Conservation (phyloP, 2,329 filamentous ascomycete species). For the Diaporthe helianthi region DNA sequence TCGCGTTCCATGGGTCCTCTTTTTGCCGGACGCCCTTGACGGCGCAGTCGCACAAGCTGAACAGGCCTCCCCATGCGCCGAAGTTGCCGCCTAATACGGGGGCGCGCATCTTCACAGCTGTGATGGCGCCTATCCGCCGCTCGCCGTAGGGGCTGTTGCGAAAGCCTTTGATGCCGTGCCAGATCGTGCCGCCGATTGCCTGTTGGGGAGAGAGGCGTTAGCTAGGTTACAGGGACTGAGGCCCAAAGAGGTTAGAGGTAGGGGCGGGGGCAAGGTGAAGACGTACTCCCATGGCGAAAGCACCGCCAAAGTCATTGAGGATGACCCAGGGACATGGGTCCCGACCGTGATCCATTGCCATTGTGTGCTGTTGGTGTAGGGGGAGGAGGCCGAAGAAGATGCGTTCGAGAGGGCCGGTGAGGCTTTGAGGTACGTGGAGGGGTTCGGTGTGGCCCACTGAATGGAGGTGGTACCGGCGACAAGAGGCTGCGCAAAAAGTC, state of each 20-base stretch:
- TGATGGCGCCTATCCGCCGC: conserved; percentile 92
- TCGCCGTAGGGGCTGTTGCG: conserved; percentile 91
- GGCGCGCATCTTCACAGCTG: conserved; percentile 95
- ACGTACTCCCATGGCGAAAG: conserved; percentile 94
- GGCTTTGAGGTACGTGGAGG: background rate
- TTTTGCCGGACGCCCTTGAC: conserved; percentile 94
- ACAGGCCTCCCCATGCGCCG: conserved; percentile 95
- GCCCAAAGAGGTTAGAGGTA: background rate
- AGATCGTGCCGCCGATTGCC: conserved; percentile 83
- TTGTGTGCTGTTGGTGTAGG: background rate
- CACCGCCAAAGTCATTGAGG: conserved; percentile 96
- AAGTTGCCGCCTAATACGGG: conserved; percentile 98
- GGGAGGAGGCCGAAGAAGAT: background rate
- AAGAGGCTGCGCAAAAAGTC: background rate
- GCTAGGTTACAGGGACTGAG: conserved; percentile 8
- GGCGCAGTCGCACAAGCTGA: conserved; percentile 95
- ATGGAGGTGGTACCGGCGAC: background rate
- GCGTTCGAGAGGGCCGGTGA: background rate
- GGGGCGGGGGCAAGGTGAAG: background rate
- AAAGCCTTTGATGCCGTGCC: conserved; percentile 97
- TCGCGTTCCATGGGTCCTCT: conserved; percentile 98
- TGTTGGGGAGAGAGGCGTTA: conserved; percentile 43
- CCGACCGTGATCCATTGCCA: conserved; percentile 87
- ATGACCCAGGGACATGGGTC: conserved; percentile 98
- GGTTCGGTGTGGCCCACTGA: background rate